These are phyloP conservation scores for Flueggea neowawraea DNA, from an alignment of 441 rosid species.

Conservation along the genomic window DNA sequence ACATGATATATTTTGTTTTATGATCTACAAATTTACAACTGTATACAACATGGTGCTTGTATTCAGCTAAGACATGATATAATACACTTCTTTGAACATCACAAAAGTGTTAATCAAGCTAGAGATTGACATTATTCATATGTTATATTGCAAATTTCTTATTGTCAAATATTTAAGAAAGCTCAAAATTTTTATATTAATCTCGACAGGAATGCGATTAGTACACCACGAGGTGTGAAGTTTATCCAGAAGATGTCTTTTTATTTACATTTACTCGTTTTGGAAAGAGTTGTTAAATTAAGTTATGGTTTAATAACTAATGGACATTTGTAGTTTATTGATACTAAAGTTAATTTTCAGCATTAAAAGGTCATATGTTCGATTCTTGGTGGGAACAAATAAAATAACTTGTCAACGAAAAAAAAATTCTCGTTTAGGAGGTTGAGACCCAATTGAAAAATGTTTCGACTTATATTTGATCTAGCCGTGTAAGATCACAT, in stretches of 20 bases:
- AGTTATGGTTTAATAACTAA: too few species aligned
- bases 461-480: too few species aligned
- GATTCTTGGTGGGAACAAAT: too few species aligned
- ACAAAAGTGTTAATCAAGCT: background rate
- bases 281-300: too few species aligned
- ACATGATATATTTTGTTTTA: background rate
- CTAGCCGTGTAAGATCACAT: too few species aligned
- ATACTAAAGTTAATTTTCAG: too few species aligned
- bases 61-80: conserved; percentile 3
- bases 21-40: conserved; percentile 21
- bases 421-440: too few species aligned
- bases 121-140: background rate
- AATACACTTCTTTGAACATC: conserved; percentile 5
- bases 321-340: background rate
- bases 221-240: background rate
- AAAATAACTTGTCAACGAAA: too few species aligned
- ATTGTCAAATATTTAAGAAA: background rate
- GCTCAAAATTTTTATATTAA: background rate
- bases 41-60: conserved; percentile 13
- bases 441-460: too few species aligned
- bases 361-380: too few species aligned
- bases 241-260: too few species aligned
- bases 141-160: background rate
- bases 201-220: background rate
- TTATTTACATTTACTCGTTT: too few species aligned